Base-by-base conservation (phyloP, 352 stramenopile species). In the Halophytophthora polymorphica region DNA sequence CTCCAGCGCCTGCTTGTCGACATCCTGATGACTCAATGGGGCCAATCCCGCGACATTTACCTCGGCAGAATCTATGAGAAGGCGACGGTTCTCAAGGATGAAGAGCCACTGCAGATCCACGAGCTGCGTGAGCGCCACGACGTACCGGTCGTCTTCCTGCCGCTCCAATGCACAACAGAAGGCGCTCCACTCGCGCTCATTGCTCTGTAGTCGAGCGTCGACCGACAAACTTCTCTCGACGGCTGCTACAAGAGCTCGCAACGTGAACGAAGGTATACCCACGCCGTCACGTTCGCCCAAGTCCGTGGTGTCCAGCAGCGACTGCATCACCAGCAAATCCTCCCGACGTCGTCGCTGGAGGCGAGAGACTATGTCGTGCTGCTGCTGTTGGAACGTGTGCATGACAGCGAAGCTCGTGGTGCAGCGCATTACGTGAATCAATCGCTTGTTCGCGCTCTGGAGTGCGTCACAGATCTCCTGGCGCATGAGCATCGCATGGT, bases 81-180 rank as follows among this genome's bases (percentile, higher is more conserved):
- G 23, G 45, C 45, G 53, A 22, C 58, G 52, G 13, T 55, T 58
- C 48, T 76, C 69, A 22, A 60, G 54, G 4, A 77, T 37, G 25
- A 58, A 80, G 2, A 80, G 50, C 4, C 56, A 47, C 25, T 80
- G 70, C 15, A 75, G 36, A 5, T 69, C 54, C n/a, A 80, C 18
- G 35, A 73, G 59, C 1, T 25, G 46, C 0, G 50, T 51, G 12
- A 71, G 6, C 18, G 12, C 34, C 14, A 25, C 18, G 38, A 67
- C 56, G 48, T 67, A 67, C 37, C 48, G 23, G 18, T 38, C 38
- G 22, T 67, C 58, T 39, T 35, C 34, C 10, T 33, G 21, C 12
- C 59, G 42, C 8, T 21, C 15, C 2, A 67, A 37, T 6, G 58
- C 53, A 3, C 63, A 53, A 44, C 48, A 43, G 21, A 67, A 67